Evolutionary conservation across 106 monocot genomes (phyloP).

Genomic region (Alisma plantagoaquatica): DNA sequence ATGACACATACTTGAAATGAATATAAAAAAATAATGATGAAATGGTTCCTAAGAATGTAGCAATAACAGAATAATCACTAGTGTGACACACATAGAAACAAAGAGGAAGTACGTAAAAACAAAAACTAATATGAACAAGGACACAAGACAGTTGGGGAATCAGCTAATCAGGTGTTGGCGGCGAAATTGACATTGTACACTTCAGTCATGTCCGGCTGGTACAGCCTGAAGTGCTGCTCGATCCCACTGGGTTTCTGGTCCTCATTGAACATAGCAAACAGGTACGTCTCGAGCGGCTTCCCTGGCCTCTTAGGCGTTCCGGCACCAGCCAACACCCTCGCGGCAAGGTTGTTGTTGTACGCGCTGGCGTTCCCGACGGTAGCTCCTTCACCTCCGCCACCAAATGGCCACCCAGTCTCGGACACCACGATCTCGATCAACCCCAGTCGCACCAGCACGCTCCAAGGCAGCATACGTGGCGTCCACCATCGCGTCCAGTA

Average conservation of each 20-base stretch:
- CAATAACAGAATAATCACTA: too few species aligned
- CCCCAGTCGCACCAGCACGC: slow-evolving; percentile 15
- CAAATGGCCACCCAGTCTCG: slow-evolving; percentile 63
- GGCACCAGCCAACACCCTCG: slow-evolving; percentile 8
- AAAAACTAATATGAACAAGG: too few species aligned
- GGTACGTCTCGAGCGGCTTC: slow-evolving; percentile 18
- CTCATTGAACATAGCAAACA: slow-evolving; percentile 54
- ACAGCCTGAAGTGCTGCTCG: slow-evolving; percentile 24
- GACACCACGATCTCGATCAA: slow-evolving; percentile 36
- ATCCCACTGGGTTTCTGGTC: slow-evolving; percentile 16
- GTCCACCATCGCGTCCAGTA: slow-evolving; percentile 47
- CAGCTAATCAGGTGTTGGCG: too few species aligned
- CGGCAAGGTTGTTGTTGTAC: slow-evolving; percentile 30
- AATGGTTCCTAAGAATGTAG: too few species aligned
- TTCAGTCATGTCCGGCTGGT: slow-evolving; percentile 9
- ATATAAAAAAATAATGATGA: too few species aligned
- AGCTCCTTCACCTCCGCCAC: slow-evolving; percentile 17
- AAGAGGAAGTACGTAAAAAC: too few species aligned
- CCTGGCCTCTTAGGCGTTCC: slow-evolving; percentile 42
- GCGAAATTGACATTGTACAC: too few species aligned
- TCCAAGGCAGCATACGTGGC: slow-evolving; percentile 41
- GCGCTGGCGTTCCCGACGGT: slow-evolving; percentile 19
- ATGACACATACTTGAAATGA: too few species aligned
- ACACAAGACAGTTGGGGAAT: too few species aligned
- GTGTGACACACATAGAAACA: too few species aligned